Percentiles rank a stretch among this genome's conserved stretches.
phyloP scores from a whole-genome alignment of 805 yeast genomes.

The Sungouiozyma intestinalis region DNA sequence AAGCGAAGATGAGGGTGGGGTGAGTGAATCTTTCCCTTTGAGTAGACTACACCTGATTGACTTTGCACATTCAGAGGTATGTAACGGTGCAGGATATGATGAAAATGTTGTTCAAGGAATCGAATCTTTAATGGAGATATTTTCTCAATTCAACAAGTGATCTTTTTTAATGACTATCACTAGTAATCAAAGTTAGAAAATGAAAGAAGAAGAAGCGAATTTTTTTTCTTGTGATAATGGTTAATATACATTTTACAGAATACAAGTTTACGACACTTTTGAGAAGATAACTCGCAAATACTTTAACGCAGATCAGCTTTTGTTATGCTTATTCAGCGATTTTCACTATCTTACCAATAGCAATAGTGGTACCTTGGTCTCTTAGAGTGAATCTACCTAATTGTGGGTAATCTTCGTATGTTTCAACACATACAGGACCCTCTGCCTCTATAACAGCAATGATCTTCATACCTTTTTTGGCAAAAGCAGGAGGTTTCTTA shows the following conservation, averaged over 20 bases:
- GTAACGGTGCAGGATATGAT: constrained; percentile 59
- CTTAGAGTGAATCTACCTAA: constrained; percentile 96
- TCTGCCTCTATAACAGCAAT: constrained; percentile 82
- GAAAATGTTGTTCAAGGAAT: constrained; percentile 62
- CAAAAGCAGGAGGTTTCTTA: constrained; percentile 95
- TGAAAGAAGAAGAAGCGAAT: not conserved
- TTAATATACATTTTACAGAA: not conserved
- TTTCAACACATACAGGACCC: constrained; percentile 88
- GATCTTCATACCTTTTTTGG: constrained; percentile 97
- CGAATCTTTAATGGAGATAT: constrained; percentile 42
- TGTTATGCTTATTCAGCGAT: constrained; percentile 38
- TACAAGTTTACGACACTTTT: not conserved
- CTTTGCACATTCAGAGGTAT: constrained; percentile 74
- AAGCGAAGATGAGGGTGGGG: constrained; percentile 20
- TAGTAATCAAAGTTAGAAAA: not conserved
- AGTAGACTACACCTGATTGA: constrained; percentile 67
- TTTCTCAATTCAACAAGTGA: constrained; percentile 17
- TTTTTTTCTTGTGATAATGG: not conserved
- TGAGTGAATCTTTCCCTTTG: constrained; percentile 25
- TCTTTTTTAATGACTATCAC: too few relatives aligned
- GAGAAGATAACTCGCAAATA: too few relatives aligned
- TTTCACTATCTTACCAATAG: constrained; percentile 95
- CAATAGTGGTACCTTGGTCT: constrained; percentile 97
- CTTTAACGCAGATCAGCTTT: not conserved
- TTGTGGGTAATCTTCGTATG: constrained; percentile 86